A percentile compares a stretch with the other conserved stretches of the same genome.
Conservation (phyloP, 2,329 filamentous ascomycete species). For the Cercospora beticola region DNA sequence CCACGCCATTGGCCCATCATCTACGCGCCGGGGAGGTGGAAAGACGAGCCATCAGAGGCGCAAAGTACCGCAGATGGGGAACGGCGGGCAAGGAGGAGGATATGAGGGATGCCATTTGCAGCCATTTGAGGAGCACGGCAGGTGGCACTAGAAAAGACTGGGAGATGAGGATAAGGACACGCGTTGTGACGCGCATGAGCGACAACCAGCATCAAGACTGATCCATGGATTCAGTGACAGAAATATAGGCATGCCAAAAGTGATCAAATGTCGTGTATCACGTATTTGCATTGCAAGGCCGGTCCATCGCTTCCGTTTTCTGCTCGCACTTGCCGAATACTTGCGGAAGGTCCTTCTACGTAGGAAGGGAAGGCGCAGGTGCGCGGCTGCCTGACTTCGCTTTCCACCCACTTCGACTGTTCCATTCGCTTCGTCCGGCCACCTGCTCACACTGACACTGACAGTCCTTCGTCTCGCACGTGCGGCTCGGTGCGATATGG, state of each 20-base stretch:
- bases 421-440: not conserved
- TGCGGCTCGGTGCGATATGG: conserved; percentile 20
- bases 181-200: not conserved
- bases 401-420: not conserved
- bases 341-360: not conserved
- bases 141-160: not conserved
- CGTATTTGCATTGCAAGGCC: not conserved
- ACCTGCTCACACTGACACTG: not conserved
- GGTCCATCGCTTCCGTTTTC: not conserved
- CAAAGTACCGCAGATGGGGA: not conserved
- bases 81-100: not conserved
- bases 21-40: not conserved
- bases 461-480: not conserved
- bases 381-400: not conserved
- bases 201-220: not conserved
- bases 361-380: not conserved
- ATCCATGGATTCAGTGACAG: not conserved
- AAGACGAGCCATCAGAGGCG: not conserved
- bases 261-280: not conserved
- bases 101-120: not conserved
- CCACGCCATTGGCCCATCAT: not conserved
- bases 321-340: not conserved
- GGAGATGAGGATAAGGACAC: not conserved
- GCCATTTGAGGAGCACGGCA: not conserved
- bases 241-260: not conserved